These are phyloP conservation scores for Saitozyma sp. DNA, from an alignment of 768 basidiomycete species.

Conservation along the genomic window DNA sequence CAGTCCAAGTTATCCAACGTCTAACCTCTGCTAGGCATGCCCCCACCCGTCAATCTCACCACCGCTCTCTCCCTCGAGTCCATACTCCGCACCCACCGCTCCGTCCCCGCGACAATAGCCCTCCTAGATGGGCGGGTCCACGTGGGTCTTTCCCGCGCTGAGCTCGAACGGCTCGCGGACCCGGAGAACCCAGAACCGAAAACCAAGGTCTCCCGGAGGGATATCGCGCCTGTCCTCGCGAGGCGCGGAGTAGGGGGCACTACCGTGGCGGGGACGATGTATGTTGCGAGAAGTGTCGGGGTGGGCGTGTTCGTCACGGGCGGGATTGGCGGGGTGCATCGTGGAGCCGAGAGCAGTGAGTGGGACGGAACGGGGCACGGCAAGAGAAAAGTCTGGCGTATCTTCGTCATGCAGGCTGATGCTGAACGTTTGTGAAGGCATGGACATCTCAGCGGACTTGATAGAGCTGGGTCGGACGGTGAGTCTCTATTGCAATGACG, in stretches of 20 bases:
- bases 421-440: conserved; percentile 57
- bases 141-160: conserved; percentile 68
- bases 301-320: conserved; percentile 82
- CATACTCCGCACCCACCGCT: conserved; percentile 71
- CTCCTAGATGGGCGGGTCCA: conserved; percentile 79
- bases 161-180: conserved; percentile 56
- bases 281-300: conserved; percentile 64
- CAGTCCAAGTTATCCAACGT: not conserved
- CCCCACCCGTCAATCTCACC: conserved; percentile 72
- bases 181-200: conserved; percentile 24
- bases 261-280: conserved; percentile 57
- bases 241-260: conserved; percentile 66
- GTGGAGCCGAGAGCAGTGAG: conserved; percentile 69
- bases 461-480: conserved; percentile 78
- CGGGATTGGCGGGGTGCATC: conserved; percentile 85
- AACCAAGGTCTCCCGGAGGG: conserved; percentile 48
- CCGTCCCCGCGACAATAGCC: conserved; percentile 88
- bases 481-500: not conserved
- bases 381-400: not conserved
- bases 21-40: conserved; percentile 59
- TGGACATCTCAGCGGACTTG: conserved; percentile 94
- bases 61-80: conserved; percentile 70
- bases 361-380: conserved; percentile 1
- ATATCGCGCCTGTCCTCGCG: conserved; percentile 36
- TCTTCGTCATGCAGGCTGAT: not conserved